Evolutionary conservation across 805 yeast genomes (phyloP), one percentile per base, ranked within the genome.

Genomic region (Huiozyma naganishii): DNA sequence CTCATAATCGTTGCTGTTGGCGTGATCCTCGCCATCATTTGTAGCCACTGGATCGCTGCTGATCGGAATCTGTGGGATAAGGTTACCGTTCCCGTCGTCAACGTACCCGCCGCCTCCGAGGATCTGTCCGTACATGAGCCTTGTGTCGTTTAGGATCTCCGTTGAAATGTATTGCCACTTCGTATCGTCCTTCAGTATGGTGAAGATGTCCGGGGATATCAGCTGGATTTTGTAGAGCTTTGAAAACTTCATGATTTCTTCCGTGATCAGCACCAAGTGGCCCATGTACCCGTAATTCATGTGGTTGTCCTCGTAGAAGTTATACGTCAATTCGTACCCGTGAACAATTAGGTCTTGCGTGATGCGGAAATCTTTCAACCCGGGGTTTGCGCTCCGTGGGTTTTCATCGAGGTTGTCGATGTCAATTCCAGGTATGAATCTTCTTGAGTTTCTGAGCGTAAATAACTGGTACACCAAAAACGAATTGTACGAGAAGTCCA

Each of bases 231-330:
- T 59, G 43, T 59, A 72, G 3, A 76, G 64, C 37, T 59, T 58
- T 6, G 71, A 66, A 61, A 92, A 92, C 60, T 92, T 92, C 40
- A 88, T 95, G 39, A 92, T 88, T 61, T 92, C 98, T 61, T 92
- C 98, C 41, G 95, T 88, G 45, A 92, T 86, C 41, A 92, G 68
- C 6, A 95, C 87, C 50, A 92, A 66, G 61, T 92, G 98, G n/a
- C 98, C 98, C 87, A 89, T 88, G 59, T 87, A 92, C 0, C 98
- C 98, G 35, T 89, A 75, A 44, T 94, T 73, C 36, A 84, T 74
- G 5, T 78, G 77, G 11, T 71, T 69, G 45, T 67, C 67, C 49
- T 71, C 74, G 59, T 84, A 84, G 54, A 77, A 74, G 32, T 72
- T 72, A 46, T 75, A 74, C 45, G 84, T 79, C 29, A 65, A 65